Base-by-base conservation (phyloP, 306 rosid species). In the Quercus cerris region DNA sequence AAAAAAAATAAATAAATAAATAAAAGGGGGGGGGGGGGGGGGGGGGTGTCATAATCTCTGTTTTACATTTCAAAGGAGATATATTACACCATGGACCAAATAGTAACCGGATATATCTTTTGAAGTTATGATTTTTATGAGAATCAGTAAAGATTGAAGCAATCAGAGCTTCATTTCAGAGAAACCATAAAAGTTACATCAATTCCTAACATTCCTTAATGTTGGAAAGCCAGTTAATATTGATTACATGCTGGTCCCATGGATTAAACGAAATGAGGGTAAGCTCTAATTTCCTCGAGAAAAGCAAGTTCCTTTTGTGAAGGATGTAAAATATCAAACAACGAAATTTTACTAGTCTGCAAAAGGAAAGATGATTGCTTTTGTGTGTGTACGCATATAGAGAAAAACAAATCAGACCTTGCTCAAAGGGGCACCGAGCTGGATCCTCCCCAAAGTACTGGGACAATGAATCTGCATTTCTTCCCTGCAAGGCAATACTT, bases 401-500 rank as follows among this genome's bases (percentile, higher is more conserved):
- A 77, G 77, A 78, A 33, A 68, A 81, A 54, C 41, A 73, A n/a
- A 35, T 41, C 89, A 85, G 56, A 95, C 99, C 99, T 95, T 95
- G 99, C 87, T 95, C 99, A 81, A 95, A 95, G 52, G 99, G 99
- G 81, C 96, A 95, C 80, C 98, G 89, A 75, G 97, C 91, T 75
- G 99, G 99, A 90, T 95, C 99, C 91, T 95, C 99, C 57, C 99
- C 99, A 31, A 95, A 95, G 89, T 95, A 95, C 80, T 91, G 95
- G 73, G 97, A 95, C 89, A 95, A 87, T 51, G 99, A 95, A 82
- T 95, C 99, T 23, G 99, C 99, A 77, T 84, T 93, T 91, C 97
- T 89, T 80, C 99, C 99, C 99, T 95, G 89, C 52, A 84, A 82
- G 66, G 87, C 63, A 87, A 76, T 64, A 81, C 71, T 74, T 30